Evolutionary conservation across 2,329 filamentous ascomycete genomes (phyloP), one percentile per base, ranked within the genome.

Genomic region (Coniochaeta sp.): DNA sequence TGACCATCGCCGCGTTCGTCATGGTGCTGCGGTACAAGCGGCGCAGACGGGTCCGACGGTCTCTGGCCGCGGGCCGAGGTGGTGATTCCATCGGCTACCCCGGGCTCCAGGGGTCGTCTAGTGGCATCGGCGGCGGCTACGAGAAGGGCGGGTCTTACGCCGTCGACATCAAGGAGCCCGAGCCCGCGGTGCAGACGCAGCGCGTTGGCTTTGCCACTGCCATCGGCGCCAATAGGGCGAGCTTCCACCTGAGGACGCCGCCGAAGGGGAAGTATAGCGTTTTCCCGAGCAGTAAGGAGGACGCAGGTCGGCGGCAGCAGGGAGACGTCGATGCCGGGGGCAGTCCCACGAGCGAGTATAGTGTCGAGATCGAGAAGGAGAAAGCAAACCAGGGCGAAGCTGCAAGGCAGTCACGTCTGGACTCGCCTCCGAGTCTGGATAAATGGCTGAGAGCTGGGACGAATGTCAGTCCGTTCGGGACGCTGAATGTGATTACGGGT

Each of bases 401-500:
- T 40, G 38, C 38, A 9, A 61, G 63, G 57, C 60, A 60, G 58
- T 62, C 62, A 40, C 60, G 59, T 43, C 62, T 58, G 19, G 58
- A 59, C 24, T 62, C 58, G 26, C 61, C 61, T 34, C 66, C 69
- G 6, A 73, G 65, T 17, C 62, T 74, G 56, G 68, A 73, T 57
- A 65, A 64, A 34, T 75, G 72, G 72, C 62, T 75, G 50, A 58
- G 67, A 52, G 67, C 69, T 2, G 70, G 70, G 54, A 70, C 67
- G 11, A 36, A 38, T 11, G 71, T 74, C 7, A 74, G 72, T 57
- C 72, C 73, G 3, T 74, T 74, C 62, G 69, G 66, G 31, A 68
- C 70, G 40, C 63, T 73, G 44, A 65, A 31, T 44, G 36, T 58
- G 4, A 28, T 44, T 6, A 47, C n/a, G n/a, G 36, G 57, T 16